Percentiles rank a stretch among this genome's conserved stretches.
Evolutionary conservation across 352 stramenopile species (phyloP).

Genomic region (Thraustochytrium striatum): DNA sequence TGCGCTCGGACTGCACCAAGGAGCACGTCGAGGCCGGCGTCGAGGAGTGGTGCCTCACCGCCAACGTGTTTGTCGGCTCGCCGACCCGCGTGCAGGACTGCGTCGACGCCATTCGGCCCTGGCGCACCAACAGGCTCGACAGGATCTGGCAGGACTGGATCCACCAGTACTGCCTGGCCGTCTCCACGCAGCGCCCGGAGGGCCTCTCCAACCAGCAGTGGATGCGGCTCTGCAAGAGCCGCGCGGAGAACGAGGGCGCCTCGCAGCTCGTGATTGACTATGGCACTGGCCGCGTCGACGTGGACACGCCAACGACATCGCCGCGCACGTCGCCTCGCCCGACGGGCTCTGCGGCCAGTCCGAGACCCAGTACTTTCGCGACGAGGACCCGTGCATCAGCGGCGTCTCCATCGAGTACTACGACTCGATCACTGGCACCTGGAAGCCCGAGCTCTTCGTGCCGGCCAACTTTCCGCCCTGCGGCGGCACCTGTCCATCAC

Average conservation of each 20-base stretch:
- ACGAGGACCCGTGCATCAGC: not conserved
- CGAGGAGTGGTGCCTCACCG: conserved; percentile 29
- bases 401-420: conserved; percentile 17
- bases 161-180: conserved; percentile 20
- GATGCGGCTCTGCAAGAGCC: not conserved
- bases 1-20: not conserved
- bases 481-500: not conserved
- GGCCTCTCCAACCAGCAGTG: not conserved
- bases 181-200: not conserved
- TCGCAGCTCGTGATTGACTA: not conserved
- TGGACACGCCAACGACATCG: no score
- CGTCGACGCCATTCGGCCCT: not conserved
- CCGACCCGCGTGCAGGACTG: not conserved
- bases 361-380: not conserved
- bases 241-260: conserved; percentile 17
- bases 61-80: not conserved
- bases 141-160: conserved; percentile 14
- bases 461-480: conserved; percentile 1
- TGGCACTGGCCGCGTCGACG: conserved; percentile 11
- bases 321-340: conserved; percentile 10
- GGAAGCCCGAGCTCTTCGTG: not conserved
- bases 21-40: not conserved
- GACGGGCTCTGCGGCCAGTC: not conserved
- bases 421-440: not conserved
- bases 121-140: not conserved